These are phyloP conservation scores for Pterulicium gracile DNA, from an alignment of 1,284 basidiomycete genomes.

Conservation along the genomic window DNA sequence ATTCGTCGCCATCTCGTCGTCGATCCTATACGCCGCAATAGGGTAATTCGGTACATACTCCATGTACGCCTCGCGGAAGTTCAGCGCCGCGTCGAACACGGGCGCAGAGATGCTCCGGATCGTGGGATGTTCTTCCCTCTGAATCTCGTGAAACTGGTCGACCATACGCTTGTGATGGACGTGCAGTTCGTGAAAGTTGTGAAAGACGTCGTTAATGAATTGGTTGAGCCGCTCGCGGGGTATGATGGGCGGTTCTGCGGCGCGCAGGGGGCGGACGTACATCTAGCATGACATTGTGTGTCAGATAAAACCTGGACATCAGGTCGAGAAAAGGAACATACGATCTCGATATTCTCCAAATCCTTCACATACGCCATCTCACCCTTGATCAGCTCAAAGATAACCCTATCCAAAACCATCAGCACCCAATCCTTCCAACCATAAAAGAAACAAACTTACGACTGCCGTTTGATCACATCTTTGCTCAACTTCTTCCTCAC, in stretches of 20 bases:
- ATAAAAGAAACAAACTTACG: constrained; percentile 41
- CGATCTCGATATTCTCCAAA: constrained; percentile 78
- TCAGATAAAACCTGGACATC: constrained; percentile 4
- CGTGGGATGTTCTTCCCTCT: constrained; percentile 82
- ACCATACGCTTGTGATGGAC: constrained; percentile 66
- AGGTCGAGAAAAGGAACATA: constrained; percentile 23
- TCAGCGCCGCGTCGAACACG: constrained; percentile 80
- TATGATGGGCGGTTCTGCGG: constrained; percentile 70
- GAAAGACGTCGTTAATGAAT: constrained; percentile 88
- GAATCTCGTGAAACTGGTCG: constrained; percentile 74
- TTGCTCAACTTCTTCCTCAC: constrained; percentile 54
- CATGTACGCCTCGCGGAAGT: constrained; percentile 90
- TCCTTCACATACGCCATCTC: constrained; percentile 96
- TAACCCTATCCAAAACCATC: constrained; percentile 42
- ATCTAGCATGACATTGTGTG: constrained; percentile 35
- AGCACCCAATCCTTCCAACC: constrained; percentile 5
- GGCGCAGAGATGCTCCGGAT: constrained; percentile 81
- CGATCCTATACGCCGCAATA: constrained; percentile 84
- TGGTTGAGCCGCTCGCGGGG: constrained; percentile 58
- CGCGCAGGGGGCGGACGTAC: constrained; percentile 66
- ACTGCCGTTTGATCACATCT: constrained; percentile 78
- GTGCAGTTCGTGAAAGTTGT: constrained; percentile 80
- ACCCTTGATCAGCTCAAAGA: constrained; percentile 92
- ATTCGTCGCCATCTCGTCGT: constrained; percentile 80
- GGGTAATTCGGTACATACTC: constrained; percentile 92